phyloP scores from a whole-genome alignment of 169 alveolate genomes.

The Plasmodium coatneyi region DNA sequence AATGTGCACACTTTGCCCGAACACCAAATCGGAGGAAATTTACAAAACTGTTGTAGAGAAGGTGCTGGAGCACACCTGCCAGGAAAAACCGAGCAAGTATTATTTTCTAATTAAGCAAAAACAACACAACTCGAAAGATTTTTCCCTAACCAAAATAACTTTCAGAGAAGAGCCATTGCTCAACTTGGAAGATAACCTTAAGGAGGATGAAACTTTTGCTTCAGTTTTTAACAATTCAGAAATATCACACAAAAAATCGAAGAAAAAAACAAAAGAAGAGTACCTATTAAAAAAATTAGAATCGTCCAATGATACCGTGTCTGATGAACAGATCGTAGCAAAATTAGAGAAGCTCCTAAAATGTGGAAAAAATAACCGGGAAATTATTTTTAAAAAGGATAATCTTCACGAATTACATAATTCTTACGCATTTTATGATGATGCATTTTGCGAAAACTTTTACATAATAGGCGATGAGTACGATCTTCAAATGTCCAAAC shows the following conservation, averaged over 20 bases:
- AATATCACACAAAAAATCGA: constrained; percentile 18
- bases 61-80: constrained; percentile 2
- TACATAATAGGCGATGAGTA: constrained; percentile 2
- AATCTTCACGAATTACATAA: constrained; percentile 20
- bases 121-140: not conserved
- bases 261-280: constrained; percentile 47
- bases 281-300: constrained; percentile 10
- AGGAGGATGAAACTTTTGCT: constrained; percentile 38
- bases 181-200: constrained; percentile 9
- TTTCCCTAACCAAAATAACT: constrained; percentile 51
- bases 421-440: constrained; percentile 61
- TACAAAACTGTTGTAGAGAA: constrained; percentile 28
- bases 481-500: constrained; percentile 56
- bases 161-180: constrained; percentile 55
- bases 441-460: constrained; percentile 7
- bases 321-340: constrained; percentile 37
- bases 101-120: constrained; percentile 53
- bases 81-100: constrained; percentile 16
- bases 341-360: constrained; percentile 32
- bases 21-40: not conserved
- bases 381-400: constrained; percentile 7
- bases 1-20: constrained; percentile 13
- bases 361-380: not conserved
- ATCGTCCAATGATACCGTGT: constrained; percentile 11
- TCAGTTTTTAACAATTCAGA: constrained; percentile 41